Base-by-base conservation (phyloP, 805 yeast genomes). In the Monosporozyma aerobia region DNA sequence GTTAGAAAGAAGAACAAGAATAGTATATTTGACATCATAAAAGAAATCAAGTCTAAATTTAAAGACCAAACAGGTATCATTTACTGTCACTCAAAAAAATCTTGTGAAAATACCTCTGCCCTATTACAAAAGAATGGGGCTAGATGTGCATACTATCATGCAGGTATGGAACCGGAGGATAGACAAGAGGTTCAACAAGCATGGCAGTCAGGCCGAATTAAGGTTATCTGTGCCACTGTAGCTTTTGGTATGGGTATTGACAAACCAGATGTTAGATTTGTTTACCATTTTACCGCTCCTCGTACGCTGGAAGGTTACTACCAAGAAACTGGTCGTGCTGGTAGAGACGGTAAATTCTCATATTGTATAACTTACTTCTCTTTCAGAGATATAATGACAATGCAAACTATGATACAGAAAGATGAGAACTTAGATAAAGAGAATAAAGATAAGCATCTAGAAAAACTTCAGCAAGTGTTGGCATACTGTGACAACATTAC, bases 181-280 rank as follows among this genome's bases (percentile, higher is more conserved):
- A 75, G 98, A 54, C 69, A 80, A 16, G 58, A 68, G 4, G 81
- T 89, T 11, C 99, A 94, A 67, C 72, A 73, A 25, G 74, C 72
- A 32, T 94, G 99, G 99, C 99, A 94, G 65, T 65, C 71, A 1
- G 85, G 85, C 50, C 66, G 69, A 19, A 72, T 85, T 23, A 85
- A 83, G 62, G 84, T 90, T 0, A 90, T 94, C 11, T 94, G 98
- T 72, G 99, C 99, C 0, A 94, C 99, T 0, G 87, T 94, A 60
- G 99, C 99, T 0, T 94, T 94, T 74, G 99, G 99, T 27, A 94
- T 94, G 99, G 99, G 99, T 48, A 94, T 94, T 53, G 99, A 94
- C 70, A 94, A 94, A 67, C 89, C 97, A 0, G 96, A 94, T 69
- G 99, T 94, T 11, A 73, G 99, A 41, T 92, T 77, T 72, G 99